Conservation (phyloP, 2,329 filamentous ascomycete species). For the Claviceps arundinis region DNA sequence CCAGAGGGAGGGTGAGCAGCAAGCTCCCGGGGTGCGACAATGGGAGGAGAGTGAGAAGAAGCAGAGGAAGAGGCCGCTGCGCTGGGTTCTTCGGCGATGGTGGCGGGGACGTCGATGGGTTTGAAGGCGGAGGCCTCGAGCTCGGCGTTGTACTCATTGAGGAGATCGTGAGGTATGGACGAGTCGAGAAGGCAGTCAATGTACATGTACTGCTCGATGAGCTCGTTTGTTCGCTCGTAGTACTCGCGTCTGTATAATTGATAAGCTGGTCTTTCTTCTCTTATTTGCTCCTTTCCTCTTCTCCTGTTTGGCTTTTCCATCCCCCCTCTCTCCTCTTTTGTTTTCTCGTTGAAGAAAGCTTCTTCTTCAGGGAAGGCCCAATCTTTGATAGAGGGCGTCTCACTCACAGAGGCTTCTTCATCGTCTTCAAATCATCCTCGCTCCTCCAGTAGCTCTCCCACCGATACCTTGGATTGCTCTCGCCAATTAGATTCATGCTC, state of each 20-base stretch:
- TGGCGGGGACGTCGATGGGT: constrained; percentile 50
- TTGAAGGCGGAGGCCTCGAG: constrained; percentile 41
- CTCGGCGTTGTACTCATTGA: constrained; percentile 71
- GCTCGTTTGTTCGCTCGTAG: constrained; percentile 77
- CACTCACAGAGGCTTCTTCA: constrained; percentile 56
- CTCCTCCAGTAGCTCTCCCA: constrained; percentile 83
- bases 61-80: constrained; percentile 15
- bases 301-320: too few relatives aligned
- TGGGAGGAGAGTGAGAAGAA: constrained; percentile 6
- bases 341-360: background rate
- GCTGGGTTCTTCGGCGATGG: constrained; percentile 58
- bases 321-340: background rate
- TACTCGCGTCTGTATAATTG: constrained; percentile 49
- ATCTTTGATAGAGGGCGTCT: background rate
- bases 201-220: constrained; percentile 86
- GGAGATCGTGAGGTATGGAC: constrained; percentile 77
- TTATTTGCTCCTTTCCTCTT: too few relatives aligned
- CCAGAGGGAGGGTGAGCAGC: background rate
- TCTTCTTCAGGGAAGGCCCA: background rate
- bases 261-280: background rate
- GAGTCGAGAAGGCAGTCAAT: constrained; percentile 86
- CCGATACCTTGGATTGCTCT: constrained; percentile 70
- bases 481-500: constrained; percentile 77
- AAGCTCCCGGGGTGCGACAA: constrained; percentile 7
- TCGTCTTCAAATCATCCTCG: constrained; percentile 55